phyloP scores from a whole-genome alignment of 2,329 filamentous ascomycete genomes.

The Furcasterigmium furcatum region DNA sequence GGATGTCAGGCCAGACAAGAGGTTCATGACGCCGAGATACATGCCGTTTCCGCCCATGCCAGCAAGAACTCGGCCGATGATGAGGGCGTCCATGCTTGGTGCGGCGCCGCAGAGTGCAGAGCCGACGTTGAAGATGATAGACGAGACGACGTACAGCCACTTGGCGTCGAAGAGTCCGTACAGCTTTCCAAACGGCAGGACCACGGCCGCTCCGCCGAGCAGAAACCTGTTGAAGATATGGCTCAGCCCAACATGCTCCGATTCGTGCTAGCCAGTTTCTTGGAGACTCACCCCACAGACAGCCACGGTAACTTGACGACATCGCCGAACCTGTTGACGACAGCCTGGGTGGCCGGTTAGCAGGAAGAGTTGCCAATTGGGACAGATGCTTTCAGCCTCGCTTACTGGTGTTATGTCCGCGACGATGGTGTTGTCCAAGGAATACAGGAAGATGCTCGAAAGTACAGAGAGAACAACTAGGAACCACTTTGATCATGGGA shows the following conservation, averaged over 20 bases:
- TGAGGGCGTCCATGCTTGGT: slow-evolving; percentile 38
- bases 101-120: slow-evolving; percentile 36
- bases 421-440: slow-evolving; percentile 39
- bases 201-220: too few species aligned
- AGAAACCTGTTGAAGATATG: too few species aligned
- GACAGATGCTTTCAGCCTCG: too few species aligned
- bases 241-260: too few species aligned
- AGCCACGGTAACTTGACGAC: not conserved
- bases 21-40: slow-evolving; percentile 26
- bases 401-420: slow-evolving; percentile 43
- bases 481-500: too few species aligned
- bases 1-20: slow-evolving; percentile 16
- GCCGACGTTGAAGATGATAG: slow-evolving; percentile 18
- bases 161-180: slow-evolving; percentile 28
- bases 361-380: too few species aligned
- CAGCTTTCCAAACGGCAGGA: slow-evolving; percentile 11
- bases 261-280: not conserved
- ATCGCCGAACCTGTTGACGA: not conserved
- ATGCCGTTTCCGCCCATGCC: slow-evolving; percentile 38
- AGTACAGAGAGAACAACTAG: slow-evolving; percentile 13
- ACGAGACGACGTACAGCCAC: slow-evolving; percentile 21
- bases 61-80: slow-evolving; percentile 38
- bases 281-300: not conserved
- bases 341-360: too few species aligned
- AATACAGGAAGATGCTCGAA: slow-evolving; percentile 26